phyloP scores from a whole-genome alignment of 1,139 yeast species.

The Citeromyces hawaiiensis region DNA sequence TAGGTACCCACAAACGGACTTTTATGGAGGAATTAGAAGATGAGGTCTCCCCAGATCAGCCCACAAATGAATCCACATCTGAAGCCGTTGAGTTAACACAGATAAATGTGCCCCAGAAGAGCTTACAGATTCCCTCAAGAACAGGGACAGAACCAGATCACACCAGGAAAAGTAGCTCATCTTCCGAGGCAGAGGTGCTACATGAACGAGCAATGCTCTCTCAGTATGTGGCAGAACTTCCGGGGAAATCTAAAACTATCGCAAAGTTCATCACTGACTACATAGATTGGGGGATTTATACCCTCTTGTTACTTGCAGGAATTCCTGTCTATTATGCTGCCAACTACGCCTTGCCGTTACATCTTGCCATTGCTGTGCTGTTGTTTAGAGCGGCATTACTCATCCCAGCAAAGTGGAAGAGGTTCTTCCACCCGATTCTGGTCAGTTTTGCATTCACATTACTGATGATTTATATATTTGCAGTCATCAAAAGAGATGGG shows the following conservation, averaged over 20 bases:
- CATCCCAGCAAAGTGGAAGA: slow-evolving; percentile 29
- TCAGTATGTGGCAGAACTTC: slow-evolving; percentile 6
- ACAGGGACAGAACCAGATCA: slow-evolving; percentile 1
- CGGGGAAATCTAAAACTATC: slow-evolving; percentile 11
- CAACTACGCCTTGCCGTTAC: slow-evolving; percentile 48
- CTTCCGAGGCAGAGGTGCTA: neutral
- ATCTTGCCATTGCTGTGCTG: slow-evolving; percentile 44
- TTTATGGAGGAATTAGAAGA: slow-evolving; percentile 7
- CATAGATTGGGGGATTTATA: slow-evolving; percentile 44
- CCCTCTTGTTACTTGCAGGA: slow-evolving; percentile 33
- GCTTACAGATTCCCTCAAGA: neutral
- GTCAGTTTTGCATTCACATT: slow-evolving; percentile 51
- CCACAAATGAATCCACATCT: no score
- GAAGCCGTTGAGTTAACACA: neutral
- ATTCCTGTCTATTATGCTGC: slow-evolving; percentile 38
- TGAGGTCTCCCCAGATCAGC: neutral
- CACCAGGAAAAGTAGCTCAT: slow-evolving; percentile 1
- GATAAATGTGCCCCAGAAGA: slow-evolving; percentile 3
- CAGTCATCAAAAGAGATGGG: slow-evolving; percentile 30
- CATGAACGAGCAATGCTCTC: slow-evolving; percentile 1
- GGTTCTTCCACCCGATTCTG: slow-evolving; percentile 57
- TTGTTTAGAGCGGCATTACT: slow-evolving; percentile 38
- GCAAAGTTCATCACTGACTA: slow-evolving; percentile 20
- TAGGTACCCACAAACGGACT: slow-evolving; percentile 18
- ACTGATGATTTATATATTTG: slow-evolving; percentile 46